Conservation (phyloP, 345 rosid species). For the Populus davidiana region DNA sequence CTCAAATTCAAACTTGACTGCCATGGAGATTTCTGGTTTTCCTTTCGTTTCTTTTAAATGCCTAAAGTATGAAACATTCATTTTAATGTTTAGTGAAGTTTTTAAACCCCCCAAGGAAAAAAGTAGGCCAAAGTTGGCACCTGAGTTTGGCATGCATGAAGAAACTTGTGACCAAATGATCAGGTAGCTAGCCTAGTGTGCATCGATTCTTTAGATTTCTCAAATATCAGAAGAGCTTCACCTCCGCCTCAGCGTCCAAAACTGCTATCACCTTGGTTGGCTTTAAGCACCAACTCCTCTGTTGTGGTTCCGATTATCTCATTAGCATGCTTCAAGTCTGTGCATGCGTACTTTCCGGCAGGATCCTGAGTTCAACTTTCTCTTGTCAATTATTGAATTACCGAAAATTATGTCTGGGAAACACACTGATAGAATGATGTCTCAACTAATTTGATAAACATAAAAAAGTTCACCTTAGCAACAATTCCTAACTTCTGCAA, state of each 20-base stretch:
- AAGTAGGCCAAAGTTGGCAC: no score
- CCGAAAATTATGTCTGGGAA: neutral
- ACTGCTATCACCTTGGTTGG: constrained; percentile 28
- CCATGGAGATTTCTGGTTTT: no score
- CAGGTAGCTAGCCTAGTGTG: no score
- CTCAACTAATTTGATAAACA: neutral
- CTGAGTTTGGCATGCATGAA: no score
- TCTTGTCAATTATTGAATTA: constrained; percentile 1
- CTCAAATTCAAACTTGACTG: no score
- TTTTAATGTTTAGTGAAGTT: no score
- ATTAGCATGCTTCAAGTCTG: constrained; percentile 53
- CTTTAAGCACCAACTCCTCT: constrained; percentile 70
- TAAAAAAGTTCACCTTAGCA: constrained; percentile 37
- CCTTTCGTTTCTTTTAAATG: no score
- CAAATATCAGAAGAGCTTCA: neutral
- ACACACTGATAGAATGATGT: no score
- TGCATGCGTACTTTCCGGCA: constrained; percentile 41
- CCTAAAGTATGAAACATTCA: no score
- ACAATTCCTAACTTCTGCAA: constrained; percentile 65
- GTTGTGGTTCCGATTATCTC: constrained; percentile 72
- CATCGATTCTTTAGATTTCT: no score
- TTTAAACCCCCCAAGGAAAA: no score
- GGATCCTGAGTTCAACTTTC: constrained; percentile 43
- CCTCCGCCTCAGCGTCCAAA: neutral
- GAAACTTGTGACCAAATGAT: no score